Percentiles rank a stretch among this genome's conserved stretches.
phyloP scores from a whole-genome alignment of 129 eudicot genomes.

The Deinandra increscens region DNA sequence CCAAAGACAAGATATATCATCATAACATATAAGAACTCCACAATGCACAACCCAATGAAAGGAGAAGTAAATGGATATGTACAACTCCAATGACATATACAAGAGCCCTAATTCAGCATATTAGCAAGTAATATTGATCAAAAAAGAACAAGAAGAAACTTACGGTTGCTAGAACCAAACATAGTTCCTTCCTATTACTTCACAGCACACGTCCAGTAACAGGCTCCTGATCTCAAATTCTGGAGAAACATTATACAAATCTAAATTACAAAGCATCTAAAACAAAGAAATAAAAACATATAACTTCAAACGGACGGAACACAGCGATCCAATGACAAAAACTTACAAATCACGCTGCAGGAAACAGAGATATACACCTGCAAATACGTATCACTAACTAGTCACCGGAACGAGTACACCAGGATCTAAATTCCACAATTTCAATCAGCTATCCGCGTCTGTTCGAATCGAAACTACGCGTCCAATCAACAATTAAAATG shows the following conservation, averaged over 20 bases:
- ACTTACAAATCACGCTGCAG: constrained; percentile 12
- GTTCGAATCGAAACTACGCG: background rate
- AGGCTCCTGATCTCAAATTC: constrained; percentile 21
- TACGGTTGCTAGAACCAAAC: constrained; percentile 33
- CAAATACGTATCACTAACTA: constrained; percentile 17
- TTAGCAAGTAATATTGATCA: background rate
- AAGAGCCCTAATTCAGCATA: background rate
- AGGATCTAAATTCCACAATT: background rate
- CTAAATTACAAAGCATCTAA: constrained; percentile 1
- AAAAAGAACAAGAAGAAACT: background rate
- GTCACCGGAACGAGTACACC: constrained; percentile 14
- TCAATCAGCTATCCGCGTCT: constrained; percentile 1
- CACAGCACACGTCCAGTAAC: constrained; percentile 12
- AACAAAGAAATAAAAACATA: background rate
- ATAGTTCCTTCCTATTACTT: constrained; percentile 26
- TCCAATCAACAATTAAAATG: background rate
- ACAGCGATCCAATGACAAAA: background rate
- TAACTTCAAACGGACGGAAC: constrained; percentile 7
- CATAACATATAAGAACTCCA: background rate
- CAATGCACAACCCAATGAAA: background rate
- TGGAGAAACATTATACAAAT: background rate
- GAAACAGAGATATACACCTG: constrained; percentile 10
- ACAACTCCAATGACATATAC: background rate
- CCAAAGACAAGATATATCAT: background rate
- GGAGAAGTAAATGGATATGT: background rate